Percentiles rank a stretch among this genome's conserved stretches.
phyloP scores from a whole-genome alignment of 2,329 filamentous ascomycete genomes.

The Diplodia scrobiculata region DNA sequence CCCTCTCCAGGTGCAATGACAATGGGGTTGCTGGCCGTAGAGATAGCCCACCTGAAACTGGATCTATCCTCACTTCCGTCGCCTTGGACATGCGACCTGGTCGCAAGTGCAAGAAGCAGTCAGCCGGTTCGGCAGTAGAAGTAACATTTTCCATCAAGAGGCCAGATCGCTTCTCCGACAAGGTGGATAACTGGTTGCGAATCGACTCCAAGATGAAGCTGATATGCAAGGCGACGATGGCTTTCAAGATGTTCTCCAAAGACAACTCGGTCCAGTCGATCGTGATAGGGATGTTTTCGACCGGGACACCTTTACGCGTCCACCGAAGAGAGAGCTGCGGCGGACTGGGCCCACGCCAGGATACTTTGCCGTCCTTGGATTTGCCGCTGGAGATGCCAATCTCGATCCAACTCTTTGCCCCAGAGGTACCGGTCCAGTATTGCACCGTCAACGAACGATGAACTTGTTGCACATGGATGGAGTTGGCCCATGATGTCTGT shows the following conservation, averaged over 20 bases:
- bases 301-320: conserved; percentile 80
- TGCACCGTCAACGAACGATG: conserved; percentile 83
- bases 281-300: conserved; percentile 66
- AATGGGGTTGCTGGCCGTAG: conserved; percentile 60
- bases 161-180: conserved; percentile 60
- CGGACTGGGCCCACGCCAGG: conserved; percentile 41
- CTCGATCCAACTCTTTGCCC: conserved; percentile 86
- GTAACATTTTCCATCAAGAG: conserved; percentile 61
- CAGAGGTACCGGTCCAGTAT: conserved; percentile 77
- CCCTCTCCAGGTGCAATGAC: conserved; percentile 58
- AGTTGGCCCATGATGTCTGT: conserved; percentile 73
- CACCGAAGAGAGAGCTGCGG: conserved; percentile 66
- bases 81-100: conserved; percentile 63
- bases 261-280: conserved; percentile 70
- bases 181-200: conserved; percentile 60
- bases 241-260: conserved; percentile 71
- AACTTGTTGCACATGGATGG: conserved; percentile 74
- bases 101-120: conserved; percentile 69
- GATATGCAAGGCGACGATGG: conserved; percentile 74
- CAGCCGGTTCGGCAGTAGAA: conserved; percentile 63
- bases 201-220: conserved; percentile 70
- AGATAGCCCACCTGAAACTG: conserved; percentile 74
- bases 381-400: conserved; percentile 74
- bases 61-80: conserved; percentile 68
- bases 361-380: conserved; percentile 40